A percentile compares a stretch with the other conserved stretches of the same genome.
Evolutionary conservation across 2,329 filamentous ascomycete genomes (phyloP).

Genomic region (Acrocalymma vagum): DNA sequence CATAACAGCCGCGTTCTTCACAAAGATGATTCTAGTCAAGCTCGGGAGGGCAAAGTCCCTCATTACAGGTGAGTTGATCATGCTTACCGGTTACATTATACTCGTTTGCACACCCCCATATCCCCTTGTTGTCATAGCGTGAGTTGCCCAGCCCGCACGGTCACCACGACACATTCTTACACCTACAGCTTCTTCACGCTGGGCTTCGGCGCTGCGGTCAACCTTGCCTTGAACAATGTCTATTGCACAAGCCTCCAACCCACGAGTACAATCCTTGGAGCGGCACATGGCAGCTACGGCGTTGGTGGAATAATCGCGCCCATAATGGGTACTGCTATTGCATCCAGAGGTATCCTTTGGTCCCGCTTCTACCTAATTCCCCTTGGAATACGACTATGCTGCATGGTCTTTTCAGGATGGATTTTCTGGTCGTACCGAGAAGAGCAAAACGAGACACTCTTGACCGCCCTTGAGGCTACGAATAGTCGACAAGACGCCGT

Average conservation of each 20-base stretch:
- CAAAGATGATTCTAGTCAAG: constrained; percentile 69
- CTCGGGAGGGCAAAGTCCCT: constrained; percentile 73
- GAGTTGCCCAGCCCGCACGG: constrained; percentile 14
- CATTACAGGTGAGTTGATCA: constrained; percentile 64
- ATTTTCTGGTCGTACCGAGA: constrained; percentile 75
- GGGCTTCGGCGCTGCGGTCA: constrained; percentile 61
- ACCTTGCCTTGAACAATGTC: constrained; percentile 64
- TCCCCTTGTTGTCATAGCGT: constrained; percentile 66
- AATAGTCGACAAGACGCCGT: constrained; percentile 49
- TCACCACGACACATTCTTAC: constrained; percentile 17
- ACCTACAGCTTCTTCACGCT: constrained; percentile 70
- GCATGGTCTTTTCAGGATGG: constrained; percentile 68
- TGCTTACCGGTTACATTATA: constrained; percentile 70
- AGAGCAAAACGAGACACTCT: constrained; percentile 60
- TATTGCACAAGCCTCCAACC: constrained; percentile 64
- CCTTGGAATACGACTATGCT: constrained; percentile 65
- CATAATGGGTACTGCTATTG: constrained; percentile 77
- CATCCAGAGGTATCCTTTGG: constrained; percentile 70
- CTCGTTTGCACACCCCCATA: constrained; percentile 76
- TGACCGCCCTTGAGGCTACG: constrained; percentile 54
- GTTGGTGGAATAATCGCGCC: constrained; percentile 67
- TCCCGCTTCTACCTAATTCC: constrained; percentile 76
- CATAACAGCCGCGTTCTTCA: constrained; percentile 73
- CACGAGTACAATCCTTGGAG: constrained; percentile 63
- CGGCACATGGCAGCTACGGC: constrained; percentile 71